Base-by-base conservation (phyloP, 768 basidiomycete genomes). In the Russula griseocarnosa region DNA sequence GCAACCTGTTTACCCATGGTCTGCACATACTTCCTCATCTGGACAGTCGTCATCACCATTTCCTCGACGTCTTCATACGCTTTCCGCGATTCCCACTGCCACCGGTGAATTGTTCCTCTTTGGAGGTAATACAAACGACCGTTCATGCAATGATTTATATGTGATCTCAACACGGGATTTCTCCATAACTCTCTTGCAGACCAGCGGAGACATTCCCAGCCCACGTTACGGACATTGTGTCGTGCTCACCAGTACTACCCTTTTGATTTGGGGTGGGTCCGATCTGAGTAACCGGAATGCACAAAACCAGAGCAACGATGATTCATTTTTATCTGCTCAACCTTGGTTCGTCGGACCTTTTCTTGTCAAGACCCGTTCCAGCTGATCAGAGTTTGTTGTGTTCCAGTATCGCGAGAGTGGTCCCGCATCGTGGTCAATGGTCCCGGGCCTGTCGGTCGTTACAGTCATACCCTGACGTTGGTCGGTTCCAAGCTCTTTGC, bases 391-490 rank as follows among this genome's bases (percentile, higher is more conserved):
- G 10, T 32, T 42, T 51, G 36, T 40, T 50, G 47, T 5, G 3
- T 46, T 55, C 11, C 68, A 98, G 94, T 90, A 61, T 89, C 94
- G 5, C 86, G 90, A 67, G 97, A 98, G 73, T 99, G 97, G 97
- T 96, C 92, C 38, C 83, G 86, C 49, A 88, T 97, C 20, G 79
- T 85, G 3, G 87, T 94, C 8, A 78, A 85, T 56, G 90, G 92
- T 0, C 79, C 86, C 3, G 80, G 86, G 0, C 97, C 97, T 0
- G 82, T 82, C 82, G 96, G 96, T 14, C 82, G 97, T 58, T 98
- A 98, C 71, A 95, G 96, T 0, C 97, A 98, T 75, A 88, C 94
- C 1, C 94, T 94, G 16, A 86, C 91, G 11, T 94, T 99, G 90
- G 82, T 83, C 53, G 92, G 88, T 47, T 90, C 90, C 66, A 89